phyloP scores from a whole-genome alignment of 2,329 filamentous ascomycete genomes.

The Aspergillus tamarii region DNA sequence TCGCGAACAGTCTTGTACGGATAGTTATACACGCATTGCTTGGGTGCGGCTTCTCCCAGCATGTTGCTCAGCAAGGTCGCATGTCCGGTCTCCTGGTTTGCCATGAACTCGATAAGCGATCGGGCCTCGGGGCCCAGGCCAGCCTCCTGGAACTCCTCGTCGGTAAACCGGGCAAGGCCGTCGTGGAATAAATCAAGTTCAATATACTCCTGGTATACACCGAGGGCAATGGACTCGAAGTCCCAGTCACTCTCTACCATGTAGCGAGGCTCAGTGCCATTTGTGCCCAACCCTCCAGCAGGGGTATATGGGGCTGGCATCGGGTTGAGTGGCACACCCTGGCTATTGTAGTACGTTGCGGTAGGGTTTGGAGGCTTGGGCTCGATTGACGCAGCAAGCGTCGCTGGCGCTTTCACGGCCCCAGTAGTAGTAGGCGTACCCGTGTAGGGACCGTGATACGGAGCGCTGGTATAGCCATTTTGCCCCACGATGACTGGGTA shows the following conservation, averaged over 20 bases:
- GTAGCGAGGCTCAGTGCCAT: conserved; percentile 74
- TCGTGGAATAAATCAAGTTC: conserved; percentile 83
- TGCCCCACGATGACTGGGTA: no score
- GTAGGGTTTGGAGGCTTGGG: conserved; percentile 61
- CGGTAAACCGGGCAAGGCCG: no score
- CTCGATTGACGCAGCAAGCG: conserved; percentile 53
- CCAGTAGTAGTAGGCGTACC: conserved; percentile 66
- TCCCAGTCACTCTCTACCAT: conserved; percentile 81
- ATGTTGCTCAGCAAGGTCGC: no score
- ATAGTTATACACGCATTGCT: no score
- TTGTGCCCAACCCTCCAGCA: conserved; percentile 73
- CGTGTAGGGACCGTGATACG: no score
- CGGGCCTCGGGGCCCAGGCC: no score
- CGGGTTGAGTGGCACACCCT: conserved; percentile 68
- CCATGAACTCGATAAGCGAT: no score
- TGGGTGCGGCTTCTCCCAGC: no score
- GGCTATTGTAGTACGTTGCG: conserved; percentile 70
- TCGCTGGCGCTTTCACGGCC: conserved; percentile 58
- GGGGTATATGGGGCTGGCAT: conserved; percentile 74
- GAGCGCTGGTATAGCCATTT: no score
- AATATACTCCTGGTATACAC: conserved; percentile 81
- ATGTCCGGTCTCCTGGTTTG: no score
- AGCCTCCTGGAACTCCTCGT: no score
- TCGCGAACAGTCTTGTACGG: no score
- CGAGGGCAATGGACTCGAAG: conserved; percentile 74